Evolutionary conservation across 129 eudicot genomes (phyloP), one percentile per base, ranked within the genome.

Genomic region (Escallonia rubra): DNA sequence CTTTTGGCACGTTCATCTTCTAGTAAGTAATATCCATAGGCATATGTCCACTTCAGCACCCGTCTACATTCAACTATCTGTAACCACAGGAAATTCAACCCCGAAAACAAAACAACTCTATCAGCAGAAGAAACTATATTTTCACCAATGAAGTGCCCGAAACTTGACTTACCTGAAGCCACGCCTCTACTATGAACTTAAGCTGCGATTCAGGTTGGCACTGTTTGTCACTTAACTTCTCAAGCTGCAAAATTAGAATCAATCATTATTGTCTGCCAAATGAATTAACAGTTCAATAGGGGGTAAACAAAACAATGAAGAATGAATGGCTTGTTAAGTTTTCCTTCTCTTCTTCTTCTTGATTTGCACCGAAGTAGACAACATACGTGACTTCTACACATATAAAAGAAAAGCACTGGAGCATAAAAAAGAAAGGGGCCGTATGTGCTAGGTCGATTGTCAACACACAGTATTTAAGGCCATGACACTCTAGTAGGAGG

Each of bases 11-110:
- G 90, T 65, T 89, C 99, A 45, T 81, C 88, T 68, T 87, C 99
- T 2, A 87, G 88, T 67, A 94, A 77, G 75, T 94, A 94, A 78
- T 76, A 94, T 72, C 99, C 99, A 74, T 94, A 94, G 39, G 97
- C 95, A 65, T 94, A 89, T 52, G 99, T 94, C 99, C 99, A 94
- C 71, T 94, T 94, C 10, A 94, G 76, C 65, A 94, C 99, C 53
- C 99, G 81, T 70, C 99, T 86, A 70, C 99, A 94, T 78, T 94
- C 99, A 70, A 94, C 99, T 76, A 94, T 94, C 99, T 93, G 83
- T 76, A 79, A 66, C 16, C 51, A 61, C 65, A 39, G 47, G 8
- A 72, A 34, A 63, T 10, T 10, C 51, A 47, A 69, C 40, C 58
- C 34, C 38, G 43, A 14, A 8, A 15, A 60, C 3, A 50, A 66